Evolutionary conservation across 176 grass and related monocot species (phyloP).

Genomic region (Bothriochloa decipiens): DNA sequence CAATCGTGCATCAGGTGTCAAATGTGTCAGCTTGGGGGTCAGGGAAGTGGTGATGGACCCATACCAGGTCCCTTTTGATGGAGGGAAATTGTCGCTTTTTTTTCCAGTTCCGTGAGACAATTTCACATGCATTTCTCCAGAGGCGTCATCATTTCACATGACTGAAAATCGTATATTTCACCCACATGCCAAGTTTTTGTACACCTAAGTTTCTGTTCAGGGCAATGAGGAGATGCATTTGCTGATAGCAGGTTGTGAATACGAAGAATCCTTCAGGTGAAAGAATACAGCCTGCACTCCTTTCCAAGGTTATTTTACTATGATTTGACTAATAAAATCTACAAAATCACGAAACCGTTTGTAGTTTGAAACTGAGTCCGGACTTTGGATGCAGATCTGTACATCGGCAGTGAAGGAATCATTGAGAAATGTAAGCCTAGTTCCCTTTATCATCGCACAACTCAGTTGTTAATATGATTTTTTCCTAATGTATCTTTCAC

Average conservation of each 20-base stretch:
- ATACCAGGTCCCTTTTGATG: neutral
- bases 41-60: neutral
- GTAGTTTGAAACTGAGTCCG: neutral
- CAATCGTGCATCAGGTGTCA: neutral
- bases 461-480: neutral
- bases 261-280: slow-evolving; percentile 47
- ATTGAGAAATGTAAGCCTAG: slow-evolving; percentile 74
- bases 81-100: neutral
- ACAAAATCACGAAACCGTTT: neutral
- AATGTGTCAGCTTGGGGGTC: neutral
- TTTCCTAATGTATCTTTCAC: slow-evolving; percentile 12
- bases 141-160: neutral
- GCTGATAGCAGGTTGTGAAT: slow-evolving; percentile 58
- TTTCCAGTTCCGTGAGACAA: neutral
- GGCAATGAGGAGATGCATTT: neutral
- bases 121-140: too few relatives aligned
- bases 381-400: slow-evolving; percentile 66
- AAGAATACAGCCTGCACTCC: slow-evolving; percentile 49
- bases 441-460: slow-evolving; percentile 2
- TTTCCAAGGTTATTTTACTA: slow-evolving; percentile 59
- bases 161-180: neutral
- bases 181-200: neutral
- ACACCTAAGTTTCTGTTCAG: neutral
- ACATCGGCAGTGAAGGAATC: slow-evolving; percentile 88
- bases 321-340: slow-evolving; percentile 17